Conservation (phyloP, 345 rosid genomes). For the Brassica incana region DNA sequence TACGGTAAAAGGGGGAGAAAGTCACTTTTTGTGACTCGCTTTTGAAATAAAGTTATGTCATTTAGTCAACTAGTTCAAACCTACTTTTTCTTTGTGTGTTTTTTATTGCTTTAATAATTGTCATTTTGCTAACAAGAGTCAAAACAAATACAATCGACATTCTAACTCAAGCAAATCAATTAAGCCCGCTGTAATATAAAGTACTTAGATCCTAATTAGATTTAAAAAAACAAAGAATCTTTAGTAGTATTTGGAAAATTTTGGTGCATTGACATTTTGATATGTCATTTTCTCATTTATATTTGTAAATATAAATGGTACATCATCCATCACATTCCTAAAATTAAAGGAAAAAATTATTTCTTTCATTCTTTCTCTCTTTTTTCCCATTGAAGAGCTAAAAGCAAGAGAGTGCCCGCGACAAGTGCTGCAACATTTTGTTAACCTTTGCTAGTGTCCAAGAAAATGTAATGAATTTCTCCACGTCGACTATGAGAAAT, state of each 20-base stretch:
- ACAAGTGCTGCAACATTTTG: slow-evolving; percentile 40
- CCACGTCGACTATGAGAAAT: slow-evolving; percentile 10
- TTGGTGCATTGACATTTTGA: slow-evolving; percentile 27
- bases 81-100: slow-evolving; percentile 16
- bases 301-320: slow-evolving; percentile 2
- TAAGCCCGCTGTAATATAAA: slow-evolving; percentile 23
- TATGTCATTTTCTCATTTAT: slow-evolving; percentile 31
- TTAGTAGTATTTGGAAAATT: slow-evolving; percentile 26
- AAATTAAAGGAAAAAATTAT: neutral
- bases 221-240: neutral
- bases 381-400: neutral
- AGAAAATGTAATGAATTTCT: slow-evolving; percentile 7
- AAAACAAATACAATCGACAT: neutral
- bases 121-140: neutral
- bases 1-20: neutral
- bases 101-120: slow-evolving; percentile 17
- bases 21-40: slow-evolving; percentile 10
- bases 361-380: neutral
- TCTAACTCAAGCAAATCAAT: slow-evolving; percentile 7
- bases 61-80: slow-evolving; percentile 29
- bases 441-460: slow-evolving; percentile 34
- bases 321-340: neutral
- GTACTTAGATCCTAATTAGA: slow-evolving; percentile 12
- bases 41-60: slow-evolving; percentile 7
- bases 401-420: slow-evolving; percentile 42